These are phyloP conservation scores for Quercus bicolor DNA, from an alignment of 306 rosid genomes.

Conservation along the genomic window DNA sequence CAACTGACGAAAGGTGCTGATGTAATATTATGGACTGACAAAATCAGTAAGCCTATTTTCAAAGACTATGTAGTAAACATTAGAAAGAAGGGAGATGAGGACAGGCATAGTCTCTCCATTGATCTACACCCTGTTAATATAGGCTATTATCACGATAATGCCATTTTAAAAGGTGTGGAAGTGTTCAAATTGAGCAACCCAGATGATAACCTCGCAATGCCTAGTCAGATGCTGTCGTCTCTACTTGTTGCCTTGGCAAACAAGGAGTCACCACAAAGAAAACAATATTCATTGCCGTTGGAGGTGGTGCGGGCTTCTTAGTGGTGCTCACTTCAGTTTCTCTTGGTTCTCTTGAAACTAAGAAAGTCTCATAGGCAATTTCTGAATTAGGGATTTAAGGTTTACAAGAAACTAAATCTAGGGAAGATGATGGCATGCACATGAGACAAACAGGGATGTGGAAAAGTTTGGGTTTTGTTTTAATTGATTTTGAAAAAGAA, in stretches of 20 bases:
- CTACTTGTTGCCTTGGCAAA: neutral
- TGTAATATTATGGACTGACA: neutral
- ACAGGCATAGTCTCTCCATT: neutral
- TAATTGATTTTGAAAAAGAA: too few species aligned
- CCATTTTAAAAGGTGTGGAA: neutral
- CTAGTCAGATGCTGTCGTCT: neutral
- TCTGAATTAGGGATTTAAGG: too few species aligned
- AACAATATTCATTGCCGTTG: neutral
- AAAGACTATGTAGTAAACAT: neutral
- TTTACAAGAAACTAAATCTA: too few species aligned
- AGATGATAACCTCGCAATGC: constrained; percentile 1
- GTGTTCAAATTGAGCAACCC: constrained; percentile 14
- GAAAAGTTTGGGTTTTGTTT: too few species aligned
- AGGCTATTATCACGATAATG: neutral
- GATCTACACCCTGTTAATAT: neutral
- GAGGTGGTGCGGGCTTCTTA: neutral
- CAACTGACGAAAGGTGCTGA: neutral
- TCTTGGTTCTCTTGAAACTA: neutral
- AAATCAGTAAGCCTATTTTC: neutral
- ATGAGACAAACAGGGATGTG: too few species aligned
- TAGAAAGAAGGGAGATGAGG: neutral
- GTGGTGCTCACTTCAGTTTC: neutral
- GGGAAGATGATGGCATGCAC: too few species aligned
- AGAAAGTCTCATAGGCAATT: neutral
- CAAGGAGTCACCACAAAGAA: neutral